A percentile compares a stretch with the other conserved stretches of the same genome.
phyloP scores from a whole-genome alignment of 192 early-diverging fungal genomes.

The Coemansia sp. region DNA sequence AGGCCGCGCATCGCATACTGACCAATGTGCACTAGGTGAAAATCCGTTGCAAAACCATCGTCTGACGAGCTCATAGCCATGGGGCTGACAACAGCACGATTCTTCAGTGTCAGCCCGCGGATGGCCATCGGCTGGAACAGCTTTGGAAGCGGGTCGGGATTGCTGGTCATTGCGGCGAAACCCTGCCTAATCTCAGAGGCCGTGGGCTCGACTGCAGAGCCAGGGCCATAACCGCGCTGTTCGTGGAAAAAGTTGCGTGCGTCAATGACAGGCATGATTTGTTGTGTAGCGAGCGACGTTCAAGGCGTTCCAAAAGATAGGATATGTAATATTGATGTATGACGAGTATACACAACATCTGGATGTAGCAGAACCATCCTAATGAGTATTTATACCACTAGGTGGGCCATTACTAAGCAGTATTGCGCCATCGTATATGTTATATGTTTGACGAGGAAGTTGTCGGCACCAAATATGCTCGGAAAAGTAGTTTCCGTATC shows the following conservation, averaged over 20 bases:
- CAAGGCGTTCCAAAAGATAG: too few relatives aligned
- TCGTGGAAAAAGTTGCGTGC: conserved; percentile 33
- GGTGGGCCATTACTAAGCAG: too few relatives aligned
- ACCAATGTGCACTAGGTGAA: conserved; percentile 62
- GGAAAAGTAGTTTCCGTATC: too few relatives aligned
- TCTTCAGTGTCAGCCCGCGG: conserved; percentile 67
- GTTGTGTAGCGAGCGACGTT: too few relatives aligned
- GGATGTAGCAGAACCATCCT: too few relatives aligned
- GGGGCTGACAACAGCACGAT: conserved; percentile 73
- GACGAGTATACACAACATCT: too few relatives aligned
- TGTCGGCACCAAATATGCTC: too few relatives aligned
- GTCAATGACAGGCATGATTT: background rate
- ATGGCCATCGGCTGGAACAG: conserved; percentile 71
- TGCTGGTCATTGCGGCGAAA: conserved; percentile 12
- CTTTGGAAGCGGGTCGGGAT: conserved; percentile 28
- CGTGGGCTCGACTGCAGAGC: conserved; percentile 33
- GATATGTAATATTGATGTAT: too few relatives aligned
- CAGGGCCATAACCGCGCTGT: conserved; percentile 26
- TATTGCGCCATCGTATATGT: too few relatives aligned
- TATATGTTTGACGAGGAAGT: too few relatives aligned
- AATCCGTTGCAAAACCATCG: conserved; percentile 67
- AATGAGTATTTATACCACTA: too few relatives aligned
- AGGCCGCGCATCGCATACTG: conserved; percentile 73
- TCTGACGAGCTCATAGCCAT: conserved; percentile 78
- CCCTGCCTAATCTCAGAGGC: conserved; percentile 34